These are phyloP conservation scores for Fusarium luffae DNA, from an alignment of 2,329 filamentous ascomycete species.

Conservation along the genomic window DNA sequence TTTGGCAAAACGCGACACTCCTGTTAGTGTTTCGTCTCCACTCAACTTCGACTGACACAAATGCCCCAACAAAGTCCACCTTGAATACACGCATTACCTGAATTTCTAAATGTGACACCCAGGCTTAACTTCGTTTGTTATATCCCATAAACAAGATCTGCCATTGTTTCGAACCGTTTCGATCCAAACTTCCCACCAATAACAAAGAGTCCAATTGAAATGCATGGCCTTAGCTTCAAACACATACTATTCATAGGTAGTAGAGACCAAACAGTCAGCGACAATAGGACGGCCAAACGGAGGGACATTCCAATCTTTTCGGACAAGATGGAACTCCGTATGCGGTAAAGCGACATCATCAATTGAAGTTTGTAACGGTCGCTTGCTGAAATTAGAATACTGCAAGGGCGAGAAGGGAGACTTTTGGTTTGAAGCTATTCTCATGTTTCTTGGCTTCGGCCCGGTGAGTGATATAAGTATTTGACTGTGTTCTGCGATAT, in stretches of 20 bases:
- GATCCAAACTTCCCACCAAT: neutral
- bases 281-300: neutral
- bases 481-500: neutral
- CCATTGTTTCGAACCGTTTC: neutral
- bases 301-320: neutral
- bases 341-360: neutral
- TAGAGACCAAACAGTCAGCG: slow-evolving; percentile 13
- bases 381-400: neutral
- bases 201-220: accelerated
- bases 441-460: slow-evolving; percentile 10
- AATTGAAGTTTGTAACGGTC: neutral
- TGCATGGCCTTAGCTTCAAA: neutral
- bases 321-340: neutral
- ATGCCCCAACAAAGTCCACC: accelerated
- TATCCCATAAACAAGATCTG: neutral
- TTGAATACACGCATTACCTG: too few relatives aligned
- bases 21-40: neutral
- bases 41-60: neutral
- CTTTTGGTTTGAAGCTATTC: neutral
- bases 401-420: accelerated
- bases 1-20: neutral
- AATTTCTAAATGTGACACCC: neutral
- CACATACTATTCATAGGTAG: slow-evolving; percentile 1
- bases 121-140: neutral
- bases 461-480: neutral